phyloP scores from a whole-genome alignment of 179 eudicot species.

The Silene vulgaris region DNA sequence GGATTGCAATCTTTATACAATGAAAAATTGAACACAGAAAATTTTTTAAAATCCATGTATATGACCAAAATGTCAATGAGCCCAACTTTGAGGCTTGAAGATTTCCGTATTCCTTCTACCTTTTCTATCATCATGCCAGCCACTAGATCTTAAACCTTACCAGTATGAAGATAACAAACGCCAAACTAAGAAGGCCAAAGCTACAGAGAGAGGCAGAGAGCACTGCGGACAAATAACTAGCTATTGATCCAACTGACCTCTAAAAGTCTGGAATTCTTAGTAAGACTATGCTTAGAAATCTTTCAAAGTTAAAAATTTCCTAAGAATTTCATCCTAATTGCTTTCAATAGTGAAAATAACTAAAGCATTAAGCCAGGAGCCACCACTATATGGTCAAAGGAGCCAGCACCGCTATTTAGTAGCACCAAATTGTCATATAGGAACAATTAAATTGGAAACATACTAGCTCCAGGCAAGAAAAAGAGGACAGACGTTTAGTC shows the following conservation, averaged over 20 bases:
- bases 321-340: background rate
- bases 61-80: background rate
- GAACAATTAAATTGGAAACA: background rate
- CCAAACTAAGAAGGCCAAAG: background rate
- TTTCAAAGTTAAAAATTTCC: background rate
- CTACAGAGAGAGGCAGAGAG: background rate
- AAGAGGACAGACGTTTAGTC: background rate
- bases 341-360: background rate
- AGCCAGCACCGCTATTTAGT: background rate
- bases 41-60: background rate
- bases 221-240: background rate
- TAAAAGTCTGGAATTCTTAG: background rate
- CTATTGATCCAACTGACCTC: background rate
- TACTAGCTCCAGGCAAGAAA: constrained; percentile 13
- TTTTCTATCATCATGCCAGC: background rate
- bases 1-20: background rate
- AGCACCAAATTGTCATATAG: background rate
- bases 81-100: background rate
- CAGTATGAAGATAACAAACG: background rate
- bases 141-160: background rate
- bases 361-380: background rate
- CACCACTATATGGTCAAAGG: background rate
- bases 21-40: background rate
- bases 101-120: background rate
- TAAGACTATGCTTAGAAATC: background rate